Base-by-base conservation (phyloP, 352 stramenopile genomes). In the Phytophthora cryptogea region DNA sequence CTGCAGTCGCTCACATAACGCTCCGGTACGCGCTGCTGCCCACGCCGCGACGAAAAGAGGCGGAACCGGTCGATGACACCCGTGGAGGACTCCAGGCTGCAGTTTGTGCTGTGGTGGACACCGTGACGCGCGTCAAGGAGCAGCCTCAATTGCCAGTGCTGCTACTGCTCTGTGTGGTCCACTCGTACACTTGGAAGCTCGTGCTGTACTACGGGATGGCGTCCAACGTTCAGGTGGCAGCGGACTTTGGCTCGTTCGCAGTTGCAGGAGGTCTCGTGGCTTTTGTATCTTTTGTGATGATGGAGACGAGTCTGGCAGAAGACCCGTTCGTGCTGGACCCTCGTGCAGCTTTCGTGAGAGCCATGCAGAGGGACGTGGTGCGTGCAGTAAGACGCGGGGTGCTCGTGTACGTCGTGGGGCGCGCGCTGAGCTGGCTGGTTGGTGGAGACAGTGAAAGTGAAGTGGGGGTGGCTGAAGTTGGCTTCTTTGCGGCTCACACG, bases 291-390 rank as follows among this genome's bases (percentile, higher is more conserved):
- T 78, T 83, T 33, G 46, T 83, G 27, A 23, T 64, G 10, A 30
- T 85, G 14, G 78, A 87, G 43, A 59, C 69, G 17, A 76, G 70
- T 54, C 35, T 87, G 10, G 54, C 26, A 2, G 54, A 79, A 23
- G 72, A 87, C 42, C 77, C 72, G 41, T 87, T 87, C 45, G 75
- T 78, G 33, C 57, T 85, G 37, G 70, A 87, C 37, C 77, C 77
- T 5, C 63, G 67, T 4, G 61, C 67, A 6, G 70, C 75, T 17
- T 76, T 87, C 3, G 35, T 67, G 8, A 57, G 40, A 16, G 59
- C 44, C 6, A 61, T 87, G 35, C 70, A 80, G 53, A 66, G 74
- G 42, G 72, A 80, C 48, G 41, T 68, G 5, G 77, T 87, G 59
- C 72, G 75, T 36, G 75, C 78, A 0, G 45, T 73, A 41, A 57